Conservation (phyloP, 148 eudicot genomes). For the Rhododendron henanense region DNA sequence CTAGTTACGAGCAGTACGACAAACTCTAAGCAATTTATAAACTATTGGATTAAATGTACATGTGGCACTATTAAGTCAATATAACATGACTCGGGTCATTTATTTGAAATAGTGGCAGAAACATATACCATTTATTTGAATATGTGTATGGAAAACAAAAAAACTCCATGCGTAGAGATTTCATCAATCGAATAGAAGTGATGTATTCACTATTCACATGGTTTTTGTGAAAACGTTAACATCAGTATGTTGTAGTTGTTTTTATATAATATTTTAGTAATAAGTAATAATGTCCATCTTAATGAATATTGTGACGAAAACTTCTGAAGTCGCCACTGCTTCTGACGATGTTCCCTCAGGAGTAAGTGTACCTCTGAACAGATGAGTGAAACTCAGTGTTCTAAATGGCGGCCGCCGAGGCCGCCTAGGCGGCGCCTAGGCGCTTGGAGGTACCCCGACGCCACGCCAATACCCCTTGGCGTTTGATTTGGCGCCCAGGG, state of each 20-base stretch:
- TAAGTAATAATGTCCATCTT: background rate
- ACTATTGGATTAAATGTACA: background rate
- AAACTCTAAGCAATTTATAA: background rate
- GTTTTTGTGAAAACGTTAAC: background rate
- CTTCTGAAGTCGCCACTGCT: no score
- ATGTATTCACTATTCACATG: background rate
- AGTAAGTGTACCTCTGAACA: no score
- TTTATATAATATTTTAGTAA: background rate
- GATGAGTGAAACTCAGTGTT: no score
- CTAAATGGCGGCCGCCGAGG: no score
- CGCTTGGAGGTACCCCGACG: no score
- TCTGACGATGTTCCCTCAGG: background rate
- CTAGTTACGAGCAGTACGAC: background rate
- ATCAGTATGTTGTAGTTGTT: background rate
- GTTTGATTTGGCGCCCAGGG: no score
- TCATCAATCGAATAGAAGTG: background rate
- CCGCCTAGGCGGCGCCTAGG: no score
- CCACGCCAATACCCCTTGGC: no score
- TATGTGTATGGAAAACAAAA: background rate
- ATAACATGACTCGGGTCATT: background rate
- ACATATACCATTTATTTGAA: background rate
- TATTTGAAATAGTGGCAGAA: background rate
- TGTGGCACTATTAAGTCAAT: background rate
- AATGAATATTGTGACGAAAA: background rate
- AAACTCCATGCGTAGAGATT: background rate